phyloP scores from a whole-genome alignment of 139 green algal species.

The Closterium sp. region DNA sequence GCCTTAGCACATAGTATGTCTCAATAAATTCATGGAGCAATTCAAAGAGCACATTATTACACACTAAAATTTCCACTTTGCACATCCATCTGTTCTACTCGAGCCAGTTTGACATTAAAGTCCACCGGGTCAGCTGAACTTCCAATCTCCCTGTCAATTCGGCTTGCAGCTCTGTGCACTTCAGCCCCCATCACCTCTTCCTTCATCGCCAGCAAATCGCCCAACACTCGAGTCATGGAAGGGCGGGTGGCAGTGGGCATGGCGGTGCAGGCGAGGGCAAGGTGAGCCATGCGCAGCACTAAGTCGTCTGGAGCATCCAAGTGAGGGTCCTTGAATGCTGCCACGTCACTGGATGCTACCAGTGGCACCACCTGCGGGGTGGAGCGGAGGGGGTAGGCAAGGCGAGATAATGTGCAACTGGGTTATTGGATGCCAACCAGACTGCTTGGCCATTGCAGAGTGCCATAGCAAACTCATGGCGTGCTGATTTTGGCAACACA shows the following conservation, averaged over 20 bases:
- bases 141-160: neutral
- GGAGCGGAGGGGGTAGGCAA: too few relatives aligned
- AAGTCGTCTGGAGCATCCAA: neutral
- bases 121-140: neutral
- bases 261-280: neutral
- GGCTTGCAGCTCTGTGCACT: neutral
- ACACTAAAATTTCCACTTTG: neutral
- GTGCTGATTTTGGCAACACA: too few relatives aligned
- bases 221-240: neutral
- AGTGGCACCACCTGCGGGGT: neutral
- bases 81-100: neutral
- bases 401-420: too few relatives aligned
- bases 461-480: too few relatives aligned
- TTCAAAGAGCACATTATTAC: too few relatives aligned
- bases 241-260: neutral
- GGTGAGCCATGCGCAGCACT: neutral
- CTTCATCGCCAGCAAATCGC: neutral
- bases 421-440: too few relatives aligned
- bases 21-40: too few relatives aligned
- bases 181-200: neutral
- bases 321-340: neutral
- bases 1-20: too few relatives aligned
- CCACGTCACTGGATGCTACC: neutral
- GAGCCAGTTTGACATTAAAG: neutral
- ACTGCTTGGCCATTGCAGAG: too few relatives aligned